These are phyloP conservation scores for Penicillium pancosmium DNA, from an alignment of 495 filamentous ascomycete species.

Conservation along the genomic window DNA sequence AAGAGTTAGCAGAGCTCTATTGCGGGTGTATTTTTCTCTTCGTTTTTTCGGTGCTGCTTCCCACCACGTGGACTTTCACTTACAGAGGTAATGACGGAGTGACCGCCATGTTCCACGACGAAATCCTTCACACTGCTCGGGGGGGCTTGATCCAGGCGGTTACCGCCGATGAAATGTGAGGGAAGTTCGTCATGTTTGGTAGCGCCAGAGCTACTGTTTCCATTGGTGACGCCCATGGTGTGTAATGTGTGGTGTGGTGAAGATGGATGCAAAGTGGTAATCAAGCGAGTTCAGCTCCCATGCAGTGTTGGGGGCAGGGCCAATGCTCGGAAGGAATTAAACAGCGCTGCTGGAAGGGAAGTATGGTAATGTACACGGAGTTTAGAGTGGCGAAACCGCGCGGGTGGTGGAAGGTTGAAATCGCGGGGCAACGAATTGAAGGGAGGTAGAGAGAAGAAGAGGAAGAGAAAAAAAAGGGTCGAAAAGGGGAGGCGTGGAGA, in stretches of 20 bases:
- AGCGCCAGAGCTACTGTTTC: conserved; percentile 61
- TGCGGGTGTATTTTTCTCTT: background rate
- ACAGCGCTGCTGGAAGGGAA: conserved; percentile 20
- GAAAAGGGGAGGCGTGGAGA: background rate
- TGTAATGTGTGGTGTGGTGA: conserved; percentile 10
- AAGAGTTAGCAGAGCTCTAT: conserved; percentile 5
- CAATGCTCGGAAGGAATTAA: conserved; percentile 15
- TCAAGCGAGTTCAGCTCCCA: conserved; percentile 8
- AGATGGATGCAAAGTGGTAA: background rate
- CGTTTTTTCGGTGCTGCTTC: background rate
- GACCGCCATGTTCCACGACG: conserved; percentile 83
- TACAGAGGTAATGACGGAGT: conserved; percentile 97
- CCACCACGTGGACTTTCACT: conserved; percentile 29
- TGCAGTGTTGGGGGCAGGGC: background rate
- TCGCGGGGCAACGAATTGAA: background rate
- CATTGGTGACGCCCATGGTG: conserved; percentile 54
- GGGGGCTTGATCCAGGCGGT: conserved; percentile 75
- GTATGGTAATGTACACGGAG: conserved; percentile 26
- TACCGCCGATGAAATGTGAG: conserved; percentile 94
- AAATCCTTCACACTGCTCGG: conserved; percentile 91
- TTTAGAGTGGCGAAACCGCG: conserved; percentile 12
- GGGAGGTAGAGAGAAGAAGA: conserved; percentile 4
- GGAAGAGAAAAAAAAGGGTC: background rate
- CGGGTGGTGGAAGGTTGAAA: conserved; percentile 13
- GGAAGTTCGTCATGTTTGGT: conserved; percentile 74